phyloP scores from a whole-genome alignment of 2,329 filamentous ascomycete genomes.

The Aureobasidium subglaciale region DNA sequence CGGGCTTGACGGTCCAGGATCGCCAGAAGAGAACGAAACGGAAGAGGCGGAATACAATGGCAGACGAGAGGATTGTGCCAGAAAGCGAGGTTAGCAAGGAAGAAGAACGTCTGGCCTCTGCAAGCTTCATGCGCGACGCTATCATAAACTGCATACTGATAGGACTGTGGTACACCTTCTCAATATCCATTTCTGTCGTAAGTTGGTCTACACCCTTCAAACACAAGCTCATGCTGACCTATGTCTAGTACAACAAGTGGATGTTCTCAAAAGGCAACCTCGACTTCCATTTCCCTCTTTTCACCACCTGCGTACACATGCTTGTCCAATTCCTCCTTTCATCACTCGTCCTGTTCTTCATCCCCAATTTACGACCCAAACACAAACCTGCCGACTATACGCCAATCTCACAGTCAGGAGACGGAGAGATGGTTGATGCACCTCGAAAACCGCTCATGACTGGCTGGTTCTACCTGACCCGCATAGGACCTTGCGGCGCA shows the following conservation, averaged over 20 bases:
- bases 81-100: conserved; percentile 57
- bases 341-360: conserved; percentile 67
- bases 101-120: conserved; percentile 69
- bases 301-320: conserved; percentile 95
- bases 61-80: conserved; percentile 63
- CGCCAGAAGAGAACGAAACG: conserved; percentile 59
- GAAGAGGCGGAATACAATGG: conserved; percentile 56
- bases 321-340: conserved; percentile 82
- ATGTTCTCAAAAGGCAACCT: conserved; percentile 86
- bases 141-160: conserved; percentile 76
- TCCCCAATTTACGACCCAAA: conserved; percentile 64
- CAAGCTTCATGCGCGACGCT: conserved; percentile 61
- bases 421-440: conserved; percentile 20
- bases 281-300: conserved; percentile 89
- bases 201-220: conserved; percentile 31
- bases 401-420: conserved; percentile 15
- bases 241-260: conserved; percentile 90
- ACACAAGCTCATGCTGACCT: background rate
- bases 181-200: conserved; percentile 84
- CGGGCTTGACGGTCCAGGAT: conserved; percentile 70
- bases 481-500: conserved; percentile 83
- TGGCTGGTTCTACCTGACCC: conserved; percentile 81
- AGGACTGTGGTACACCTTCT: conserved; percentile 81
- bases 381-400: conserved; percentile 16
- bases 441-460: conserved; percentile 63